Base-by-base conservation (phyloP, 2,329 filamentous ascomycete species). In the Fusarium chlamydosporum region DNA sequence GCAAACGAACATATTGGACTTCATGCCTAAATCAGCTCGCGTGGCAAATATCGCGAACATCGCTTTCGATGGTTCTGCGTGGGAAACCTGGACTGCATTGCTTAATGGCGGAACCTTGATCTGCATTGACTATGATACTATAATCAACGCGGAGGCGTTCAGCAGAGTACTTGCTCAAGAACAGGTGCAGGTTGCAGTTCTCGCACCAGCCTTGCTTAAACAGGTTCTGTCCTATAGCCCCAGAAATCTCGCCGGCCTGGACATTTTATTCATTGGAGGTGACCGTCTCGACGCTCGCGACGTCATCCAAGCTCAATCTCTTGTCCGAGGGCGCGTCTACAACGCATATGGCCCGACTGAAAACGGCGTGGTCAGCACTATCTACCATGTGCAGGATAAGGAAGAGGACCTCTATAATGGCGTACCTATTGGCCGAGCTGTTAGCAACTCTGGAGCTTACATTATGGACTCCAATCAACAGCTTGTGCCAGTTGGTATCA, bases 401-500 rank as follows among this genome's bases (percentile, higher is more conserved):
- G 23, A 37, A 2, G 40, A 59, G 4, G 4, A 7, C 1, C 53
- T 41, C 23, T 29, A 12, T 50, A 70, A 72, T 23, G 67, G 70
- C 4, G 60, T 74, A 3, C 68, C 72, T 2, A 72, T 74, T 18
- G 70, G 72, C 2, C 38, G 59, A 10, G 45, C 70, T 3, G 15
- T 73, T 18, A 61, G 41, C 55, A 70, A 73, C 43, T 74, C 72
- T 0, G 72, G 67, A 3, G 68, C 67, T 3, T 67, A 66, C 37
- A 53, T 76, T 12, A 72, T 76, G 71, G 74, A 76, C 52, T 23
- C 53, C 2, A 43, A 68, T 2, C 65, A 68, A 16, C 67, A 54
- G 2, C 70, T 73, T 6, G 73, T 76, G 0, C 72, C 74, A 2
- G 20, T 71, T 1, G 75, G 75, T 10, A 70, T 75, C 1, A 34